Percentiles rank a stretch among this genome's conserved stretches.
phyloP scores from a whole-genome alignment of 2,329 filamentous ascomycete species.

The Talaromyces piceae region DNA sequence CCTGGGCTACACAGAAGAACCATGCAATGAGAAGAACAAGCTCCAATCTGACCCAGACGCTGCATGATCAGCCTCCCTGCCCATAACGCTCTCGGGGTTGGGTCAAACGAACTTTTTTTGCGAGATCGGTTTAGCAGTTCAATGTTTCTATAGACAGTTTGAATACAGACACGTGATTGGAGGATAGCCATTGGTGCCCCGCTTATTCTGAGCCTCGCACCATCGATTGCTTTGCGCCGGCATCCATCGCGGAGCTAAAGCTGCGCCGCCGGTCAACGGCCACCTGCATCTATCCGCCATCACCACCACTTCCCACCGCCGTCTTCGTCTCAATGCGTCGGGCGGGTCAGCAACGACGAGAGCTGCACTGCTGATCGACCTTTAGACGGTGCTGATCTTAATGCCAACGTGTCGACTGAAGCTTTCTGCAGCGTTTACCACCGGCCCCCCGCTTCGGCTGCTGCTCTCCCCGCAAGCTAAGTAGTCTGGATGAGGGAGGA shows the following conservation, averaged over 20 bases:
- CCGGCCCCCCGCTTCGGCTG: constrained; percentile 4
- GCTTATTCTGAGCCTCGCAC: neutral
- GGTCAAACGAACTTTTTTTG: too few species aligned
- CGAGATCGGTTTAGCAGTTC: too few species aligned
- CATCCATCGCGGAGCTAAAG: neutral
- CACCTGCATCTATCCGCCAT: neutral
- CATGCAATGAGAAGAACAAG: too few species aligned
- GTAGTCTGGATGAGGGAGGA: neutral
- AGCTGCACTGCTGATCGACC: neutral
- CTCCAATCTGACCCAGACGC: too few species aligned
- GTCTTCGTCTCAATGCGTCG: neutral
- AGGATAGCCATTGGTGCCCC: neutral
- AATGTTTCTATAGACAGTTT: too few species aligned
- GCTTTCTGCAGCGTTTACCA: neutral
- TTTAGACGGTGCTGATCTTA: neutral
- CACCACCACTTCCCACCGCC: neutral
- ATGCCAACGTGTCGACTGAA: neutral
- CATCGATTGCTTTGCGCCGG: neutral
- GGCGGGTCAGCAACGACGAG: neutral
- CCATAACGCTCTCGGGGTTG: too few species aligned
- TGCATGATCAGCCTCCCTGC: too few species aligned
- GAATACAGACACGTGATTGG: neutral
- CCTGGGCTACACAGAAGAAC: too few species aligned
- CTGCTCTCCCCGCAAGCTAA: constrained; percentile 2
- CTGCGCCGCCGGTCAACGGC: neutral